A percentile compares a stretch with the other conserved stretches of the same genome.
phyloP scores from a whole-genome alignment of 106 monocot species.

The Gastrodia elata region DNA sequence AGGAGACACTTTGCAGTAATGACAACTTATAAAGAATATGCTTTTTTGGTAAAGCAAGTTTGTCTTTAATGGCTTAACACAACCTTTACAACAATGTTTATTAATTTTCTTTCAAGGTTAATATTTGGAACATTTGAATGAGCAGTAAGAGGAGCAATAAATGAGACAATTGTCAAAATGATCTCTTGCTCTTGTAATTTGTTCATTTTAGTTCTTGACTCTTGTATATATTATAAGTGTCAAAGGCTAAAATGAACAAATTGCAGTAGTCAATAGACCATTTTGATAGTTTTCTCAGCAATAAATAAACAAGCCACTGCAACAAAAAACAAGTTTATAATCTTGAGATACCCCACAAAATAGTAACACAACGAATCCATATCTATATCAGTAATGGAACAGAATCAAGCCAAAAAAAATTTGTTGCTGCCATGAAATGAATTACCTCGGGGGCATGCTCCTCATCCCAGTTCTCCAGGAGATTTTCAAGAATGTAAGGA shows the following conservation, averaged over 20 bases:
- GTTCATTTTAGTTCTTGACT: too few species aligned
- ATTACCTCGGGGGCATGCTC: conserved; percentile 78
- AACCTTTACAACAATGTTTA: not conserved
- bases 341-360: not conserved
- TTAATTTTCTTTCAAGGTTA: not conserved
- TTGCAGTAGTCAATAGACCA: too few species aligned
- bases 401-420: not conserved
- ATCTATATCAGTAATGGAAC: not conserved
- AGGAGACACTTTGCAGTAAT: not conserved
- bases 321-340: not conserved
- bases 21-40: not conserved
- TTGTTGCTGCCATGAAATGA: not conserved
- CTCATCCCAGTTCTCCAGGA: conserved; percentile 94
- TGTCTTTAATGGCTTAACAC: not conserved
- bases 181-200: too few species aligned
- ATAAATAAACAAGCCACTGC: not conserved
- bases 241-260: not conserved
- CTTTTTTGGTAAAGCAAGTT: not conserved
- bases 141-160: not conserved
- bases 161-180: too few species aligned
- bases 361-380: not conserved
- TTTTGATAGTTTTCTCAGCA: too few species aligned
- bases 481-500: conserved; percentile 86
- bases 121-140: not conserved
- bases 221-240: too few species aligned